Percentiles rank a stretch among this genome's conserved stretches.
Conservation (phyloP, 306 rosid genomes). For the Cucumis cinereus region DNA sequence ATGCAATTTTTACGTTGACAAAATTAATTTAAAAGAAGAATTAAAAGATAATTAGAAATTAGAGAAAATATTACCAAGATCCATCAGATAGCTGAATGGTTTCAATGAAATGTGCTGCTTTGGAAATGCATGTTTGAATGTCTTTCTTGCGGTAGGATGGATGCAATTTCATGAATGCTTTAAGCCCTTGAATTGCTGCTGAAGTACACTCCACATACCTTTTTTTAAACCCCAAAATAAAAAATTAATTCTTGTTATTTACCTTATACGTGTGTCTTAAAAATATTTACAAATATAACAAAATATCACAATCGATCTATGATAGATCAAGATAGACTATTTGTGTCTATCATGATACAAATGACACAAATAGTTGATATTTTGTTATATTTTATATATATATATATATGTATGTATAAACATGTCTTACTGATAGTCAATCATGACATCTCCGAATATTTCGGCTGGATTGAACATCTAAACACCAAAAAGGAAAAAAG, state of each 20-base stretch:
- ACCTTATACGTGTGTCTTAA: no score
- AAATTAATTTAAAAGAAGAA: no score
- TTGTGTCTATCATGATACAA: no score
- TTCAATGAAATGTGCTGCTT: slow-evolving; percentile 34
- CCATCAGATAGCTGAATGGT: slow-evolving; percentile 47
- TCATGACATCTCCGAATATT: slow-evolving; percentile 46
- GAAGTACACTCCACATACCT: slow-evolving; percentile 66
- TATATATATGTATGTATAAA: no score
- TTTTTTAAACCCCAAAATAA: not conserved
- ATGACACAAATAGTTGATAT: no score
- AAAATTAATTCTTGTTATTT: no score
- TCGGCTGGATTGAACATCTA: slow-evolving; percentile 57
- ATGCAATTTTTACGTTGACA: no score
- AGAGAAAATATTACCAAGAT: slow-evolving; percentile 32
- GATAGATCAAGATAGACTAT: no score
- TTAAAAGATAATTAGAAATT: not conserved
- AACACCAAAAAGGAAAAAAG: not conserved
- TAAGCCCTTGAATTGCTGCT: slow-evolving; percentile 44
- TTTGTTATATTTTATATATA: no score
- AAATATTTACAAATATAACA: no score
- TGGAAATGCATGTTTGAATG: slow-evolving; percentile 33
- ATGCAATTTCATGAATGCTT: slow-evolving; percentile 21
- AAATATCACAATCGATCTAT: no score
- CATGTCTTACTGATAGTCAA: slow-evolving; percentile 68
- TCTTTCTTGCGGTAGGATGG: slow-evolving; percentile 35